These are phyloP conservation scores for Capsicum baccatum DNA, from an alignment of 257 asterid species.

Conservation along the genomic window DNA sequence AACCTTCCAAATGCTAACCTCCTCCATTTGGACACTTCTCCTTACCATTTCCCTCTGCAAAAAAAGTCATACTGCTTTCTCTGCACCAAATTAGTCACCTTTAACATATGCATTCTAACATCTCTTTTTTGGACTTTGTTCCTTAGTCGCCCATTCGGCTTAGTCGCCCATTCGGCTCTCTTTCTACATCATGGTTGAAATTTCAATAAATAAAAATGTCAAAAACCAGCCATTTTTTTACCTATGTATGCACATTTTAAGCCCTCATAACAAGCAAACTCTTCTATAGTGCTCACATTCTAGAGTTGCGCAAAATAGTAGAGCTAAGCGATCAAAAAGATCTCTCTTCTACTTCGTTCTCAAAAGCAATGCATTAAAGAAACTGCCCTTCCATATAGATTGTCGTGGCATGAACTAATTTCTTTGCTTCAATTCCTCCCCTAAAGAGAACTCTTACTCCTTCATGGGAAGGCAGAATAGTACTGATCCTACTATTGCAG, in stretches of 20 bases:
- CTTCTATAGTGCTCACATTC: no score
- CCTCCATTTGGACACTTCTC: conserved; percentile 6
- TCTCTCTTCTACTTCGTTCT: neutral
- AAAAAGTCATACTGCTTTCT: conserved; percentile 20
- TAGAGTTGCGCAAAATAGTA: neutral
- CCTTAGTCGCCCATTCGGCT: conserved; percentile 20
- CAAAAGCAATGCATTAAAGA: no score
- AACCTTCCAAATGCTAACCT: conserved; percentile 32
- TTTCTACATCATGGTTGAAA: conserved; percentile 22
- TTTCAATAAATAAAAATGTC: neutral
- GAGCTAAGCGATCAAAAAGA: neutral
- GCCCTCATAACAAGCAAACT: neutral
- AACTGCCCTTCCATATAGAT: no score
- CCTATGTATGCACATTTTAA: conserved; percentile 16
- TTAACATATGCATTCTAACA: neutral
- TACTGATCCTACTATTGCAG: conserved; percentile 30
- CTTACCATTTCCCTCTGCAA: conserved; percentile 16
- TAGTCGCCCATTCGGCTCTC: conserved; percentile 25
- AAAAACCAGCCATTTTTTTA: neutral
- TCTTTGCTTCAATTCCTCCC: neutral
- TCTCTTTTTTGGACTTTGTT: conserved; percentile 32
- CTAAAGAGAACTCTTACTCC: neutral
- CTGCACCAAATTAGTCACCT: neutral
- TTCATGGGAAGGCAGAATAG: conserved; percentile 35
- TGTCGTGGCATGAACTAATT: neutral